Percentiles rank a stretch among this genome's conserved stretches.
phyloP scores from a whole-genome alignment of 495 filamentous ascomycete species.

The Aspergillus heteromorphus region DNA sequence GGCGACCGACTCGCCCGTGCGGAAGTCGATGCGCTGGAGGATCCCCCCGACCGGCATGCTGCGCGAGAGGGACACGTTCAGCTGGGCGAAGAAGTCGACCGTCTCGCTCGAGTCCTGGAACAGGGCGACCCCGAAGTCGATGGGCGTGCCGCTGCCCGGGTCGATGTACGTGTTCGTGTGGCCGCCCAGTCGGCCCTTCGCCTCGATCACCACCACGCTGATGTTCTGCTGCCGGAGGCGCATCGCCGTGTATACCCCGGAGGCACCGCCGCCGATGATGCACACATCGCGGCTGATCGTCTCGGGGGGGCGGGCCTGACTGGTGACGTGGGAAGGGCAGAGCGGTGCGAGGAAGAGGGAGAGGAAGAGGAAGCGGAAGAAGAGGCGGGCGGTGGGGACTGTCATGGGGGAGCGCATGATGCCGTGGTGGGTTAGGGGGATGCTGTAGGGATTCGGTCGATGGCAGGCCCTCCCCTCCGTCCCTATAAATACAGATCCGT shows the following conservation, averaged over 20 bases:
- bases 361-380: not conserved
- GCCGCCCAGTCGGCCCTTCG: constrained; percentile 32
- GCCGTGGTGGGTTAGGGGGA: too few relatives aligned
- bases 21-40: not conserved
- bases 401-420: too few relatives aligned
- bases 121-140: constrained; percentile 35
- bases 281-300: constrained; percentile 27
- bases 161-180: constrained; percentile 40
- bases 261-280: constrained; percentile 44
- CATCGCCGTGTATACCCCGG: constrained; percentile 38
- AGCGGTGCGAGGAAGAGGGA: not conserved
- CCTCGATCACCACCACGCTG: constrained; percentile 38
- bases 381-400: not conserved
- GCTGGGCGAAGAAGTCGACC: constrained; percentile 22
- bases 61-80: not conserved
- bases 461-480: too few relatives aligned
- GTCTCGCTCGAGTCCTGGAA: constrained; percentile 32
- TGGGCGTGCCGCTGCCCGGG: constrained; percentile 25
- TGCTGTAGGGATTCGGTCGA: too few relatives aligned
- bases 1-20: not conserved
- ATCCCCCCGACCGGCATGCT: not conserved
- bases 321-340: not conserved
- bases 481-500: too few relatives aligned
- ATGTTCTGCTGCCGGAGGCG: constrained; percentile 26
- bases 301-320: not conserved